Evolutionary conservation across 2,329 filamentous ascomycete species (phyloP), one percentile per base, ranked within the genome.

Genomic region (Xylaria sp.): DNA sequence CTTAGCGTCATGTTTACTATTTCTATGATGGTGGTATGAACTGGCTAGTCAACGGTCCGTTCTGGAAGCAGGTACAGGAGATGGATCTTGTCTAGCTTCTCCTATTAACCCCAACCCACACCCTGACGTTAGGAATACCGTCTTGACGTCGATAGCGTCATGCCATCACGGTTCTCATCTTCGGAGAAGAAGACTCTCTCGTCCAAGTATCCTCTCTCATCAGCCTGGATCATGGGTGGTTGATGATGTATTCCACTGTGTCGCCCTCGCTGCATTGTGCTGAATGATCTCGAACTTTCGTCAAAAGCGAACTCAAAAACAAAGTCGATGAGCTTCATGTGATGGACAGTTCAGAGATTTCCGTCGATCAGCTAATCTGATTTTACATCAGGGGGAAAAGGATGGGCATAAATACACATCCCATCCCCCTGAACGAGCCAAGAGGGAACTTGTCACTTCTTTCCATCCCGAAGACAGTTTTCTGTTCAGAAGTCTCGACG

Each of bases 21-120:
- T 34, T 11, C 44, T 48, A 63, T 63, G 61, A 63, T 58, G 58
- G 61, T 48, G 8, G 34, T 56, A 63, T 63, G 61, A 63, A 60
- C 11, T 10, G 16, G 39, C 44, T 56, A 11, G 18, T 2, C 10
- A 7, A 44, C 8, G 6, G 11, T 44, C 16, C 16, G 16, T 16
- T 16, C 16, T 16, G 16, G 16, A 16, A 16, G 16, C 16, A 30
- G 23, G 23, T 46, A 6, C 42, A 8, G 37, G 8, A 42, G 37
- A 42, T 8, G 37, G 37, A 42, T 42, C 37, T 10, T 8, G 37
- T 42, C 11, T 42, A 42, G 37, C 11, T 13, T 3, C 37, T 19
- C n/a, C 5, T 8, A n/a, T 16, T 16, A n/a, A 51, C 30, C 49
- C 30, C 34, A 34, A 51, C 49, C 49, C 49, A 51, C 18, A n/a